Evolutionary conservation across 2,329 filamentous ascomycete species (phyloP).

Genomic region (Huntiella decipiens): DNA sequence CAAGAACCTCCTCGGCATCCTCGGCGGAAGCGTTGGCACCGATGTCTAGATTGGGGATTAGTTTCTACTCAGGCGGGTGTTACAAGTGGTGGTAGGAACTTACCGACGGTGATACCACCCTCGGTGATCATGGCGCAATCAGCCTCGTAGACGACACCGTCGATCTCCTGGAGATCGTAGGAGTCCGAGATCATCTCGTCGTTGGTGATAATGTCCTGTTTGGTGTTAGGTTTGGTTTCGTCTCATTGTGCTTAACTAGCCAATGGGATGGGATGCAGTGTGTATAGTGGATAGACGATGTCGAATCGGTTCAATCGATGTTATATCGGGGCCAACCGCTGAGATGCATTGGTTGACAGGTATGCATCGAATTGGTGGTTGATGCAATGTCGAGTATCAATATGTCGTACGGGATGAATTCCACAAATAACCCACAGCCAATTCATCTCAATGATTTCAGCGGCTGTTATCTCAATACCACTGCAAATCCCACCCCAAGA

Average conservation of each 20-base stretch:
- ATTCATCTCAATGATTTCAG: no score
- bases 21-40: constrained; percentile 96
- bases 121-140: constrained; percentile 81
- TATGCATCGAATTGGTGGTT: no score
- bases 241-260: no score
- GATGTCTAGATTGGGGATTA: constrained; percentile 36
- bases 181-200: constrained; percentile 98
- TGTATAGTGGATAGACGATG: background rate
- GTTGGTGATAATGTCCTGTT: constrained; percentile 66
- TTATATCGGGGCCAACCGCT: background rate
- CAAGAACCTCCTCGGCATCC: constrained; percentile 57
- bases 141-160: constrained; percentile 69
- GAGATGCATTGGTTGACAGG: no score
- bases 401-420: no score
- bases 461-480: no score
- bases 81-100: constrained; percentile 19
- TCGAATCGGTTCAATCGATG: background rate
- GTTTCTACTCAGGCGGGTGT: background rate
- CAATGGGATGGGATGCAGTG: no score
- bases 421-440: no score
- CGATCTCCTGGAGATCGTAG: constrained; percentile 63
- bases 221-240: constrained; percentile 2
- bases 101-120: constrained; percentile 55
- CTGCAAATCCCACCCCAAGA: no score
- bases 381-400: no score